These are phyloP conservation scores for Apium graveolens DNA, from an alignment of 129 eudicot genomes.

Conservation along the genomic window DNA sequence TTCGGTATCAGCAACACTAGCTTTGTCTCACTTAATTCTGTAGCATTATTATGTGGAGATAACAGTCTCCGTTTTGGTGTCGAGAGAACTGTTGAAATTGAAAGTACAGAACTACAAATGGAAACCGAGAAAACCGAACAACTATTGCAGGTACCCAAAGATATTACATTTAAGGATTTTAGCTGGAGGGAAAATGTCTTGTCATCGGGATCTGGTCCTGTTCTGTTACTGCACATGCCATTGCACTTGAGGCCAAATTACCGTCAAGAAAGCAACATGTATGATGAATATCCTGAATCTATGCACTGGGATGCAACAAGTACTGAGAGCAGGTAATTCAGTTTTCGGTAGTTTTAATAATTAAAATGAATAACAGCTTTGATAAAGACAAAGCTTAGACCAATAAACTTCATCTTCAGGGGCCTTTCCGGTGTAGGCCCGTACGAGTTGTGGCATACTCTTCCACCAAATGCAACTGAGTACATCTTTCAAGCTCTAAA, in stretches of 20 bases:
- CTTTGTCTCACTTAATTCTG: conserved; percentile 46
- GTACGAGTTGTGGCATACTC: conserved; percentile 31
- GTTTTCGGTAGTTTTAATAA: background rate
- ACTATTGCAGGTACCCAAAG: conserved; percentile 15
- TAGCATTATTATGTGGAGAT: conserved; percentile 48
- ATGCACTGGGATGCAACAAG: conserved; percentile 1
- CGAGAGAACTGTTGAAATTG: conserved; percentile 43
- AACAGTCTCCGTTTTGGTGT: conserved; percentile 39
- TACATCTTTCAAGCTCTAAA: conserved; percentile 51
- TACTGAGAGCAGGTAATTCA: conserved; percentile 20
- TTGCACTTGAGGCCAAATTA: conserved; percentile 27
- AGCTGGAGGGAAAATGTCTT: conserved; percentile 42
- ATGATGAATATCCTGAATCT: conserved; percentile 9
- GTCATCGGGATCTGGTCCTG: conserved; percentile 52
- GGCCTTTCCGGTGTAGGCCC: conserved; percentile 29
- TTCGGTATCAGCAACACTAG: conserved; percentile 36
- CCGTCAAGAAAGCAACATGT: conserved; percentile 6
- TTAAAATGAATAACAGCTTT: background rate
- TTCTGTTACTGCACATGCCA: conserved; percentile 55
- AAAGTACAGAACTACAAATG: conserved; percentile 28
- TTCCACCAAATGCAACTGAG: conserved; percentile 54
- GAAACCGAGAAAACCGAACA: conserved; percentile 11
- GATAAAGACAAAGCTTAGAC: conserved; percentile 7
- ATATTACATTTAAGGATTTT: conserved; percentile 19
- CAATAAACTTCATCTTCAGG: conserved; percentile 19